Conservation (phyloP, 176 grass and related monocot species). For the Cenchrus purpureus region DNA sequence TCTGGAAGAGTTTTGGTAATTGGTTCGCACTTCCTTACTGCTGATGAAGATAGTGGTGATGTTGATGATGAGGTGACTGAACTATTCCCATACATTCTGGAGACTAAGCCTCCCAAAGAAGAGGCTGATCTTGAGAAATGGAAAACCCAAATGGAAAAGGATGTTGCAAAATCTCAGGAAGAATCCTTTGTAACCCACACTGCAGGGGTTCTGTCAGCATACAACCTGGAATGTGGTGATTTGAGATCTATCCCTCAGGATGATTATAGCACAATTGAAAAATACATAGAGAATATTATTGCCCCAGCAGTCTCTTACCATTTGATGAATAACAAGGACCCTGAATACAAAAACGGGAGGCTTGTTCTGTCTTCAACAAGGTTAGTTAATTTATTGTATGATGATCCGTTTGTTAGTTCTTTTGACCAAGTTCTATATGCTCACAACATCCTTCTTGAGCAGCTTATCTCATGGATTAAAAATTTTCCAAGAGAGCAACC, state of each 20-base stretch:
- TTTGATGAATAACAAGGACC: slow-evolving; percentile 79
- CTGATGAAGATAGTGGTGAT: slow-evolving; percentile 44
- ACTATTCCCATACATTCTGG: slow-evolving; percentile 81
- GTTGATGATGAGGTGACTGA: slow-evolving; percentile 49
- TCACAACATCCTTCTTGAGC: slow-evolving; percentile 36
- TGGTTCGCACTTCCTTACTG: slow-evolving; percentile 66
- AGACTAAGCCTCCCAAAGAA: slow-evolving; percentile 72
- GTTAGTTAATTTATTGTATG: slow-evolving; percentile 47
- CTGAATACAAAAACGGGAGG: slow-evolving; percentile 80
- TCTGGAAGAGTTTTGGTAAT: slow-evolving; percentile 73
- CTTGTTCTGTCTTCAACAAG: slow-evolving; percentile 82
- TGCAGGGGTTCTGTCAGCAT: slow-evolving; percentile 58
- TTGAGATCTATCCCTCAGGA: slow-evolving; percentile 58
- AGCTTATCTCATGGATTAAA: slow-evolving; percentile 81
- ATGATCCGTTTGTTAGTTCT: slow-evolving; percentile 26
- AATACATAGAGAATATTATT: slow-evolving; percentile 72
- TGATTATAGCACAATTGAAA: slow-evolving; percentile 51
- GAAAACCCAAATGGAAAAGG: slow-evolving; percentile 75
- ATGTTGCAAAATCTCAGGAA: slow-evolving; percentile 42
- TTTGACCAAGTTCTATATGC: background rate
- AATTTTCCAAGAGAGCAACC: slow-evolving; percentile 77
- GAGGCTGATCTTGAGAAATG: slow-evolving; percentile 59
- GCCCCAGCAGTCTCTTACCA: slow-evolving; percentile 74
- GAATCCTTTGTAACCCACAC: slow-evolving; percentile 52
- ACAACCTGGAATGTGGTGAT: slow-evolving; percentile 81